These are phyloP conservation scores for Sporothrix mexicana DNA, from an alignment of 2,329 filamentous ascomycete species.

Conservation along the genomic window DNA sequence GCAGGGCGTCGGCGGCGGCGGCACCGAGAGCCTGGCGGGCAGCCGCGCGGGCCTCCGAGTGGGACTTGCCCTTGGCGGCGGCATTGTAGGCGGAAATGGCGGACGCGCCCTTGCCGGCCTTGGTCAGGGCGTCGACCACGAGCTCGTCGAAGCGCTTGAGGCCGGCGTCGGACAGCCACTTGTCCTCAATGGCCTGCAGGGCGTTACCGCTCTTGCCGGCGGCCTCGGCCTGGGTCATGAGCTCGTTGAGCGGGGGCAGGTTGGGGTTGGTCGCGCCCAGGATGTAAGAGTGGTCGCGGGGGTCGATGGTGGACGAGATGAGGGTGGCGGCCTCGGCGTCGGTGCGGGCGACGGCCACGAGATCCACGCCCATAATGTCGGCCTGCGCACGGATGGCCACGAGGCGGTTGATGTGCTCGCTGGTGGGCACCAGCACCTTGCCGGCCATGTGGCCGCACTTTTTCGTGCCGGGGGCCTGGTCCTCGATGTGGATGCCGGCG, in stretches of 20 bases:
- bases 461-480: constrained; percentile 97
- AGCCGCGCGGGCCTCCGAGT: constrained; percentile 78
- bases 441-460: constrained; percentile 99
- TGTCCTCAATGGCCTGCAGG: constrained; percentile 90
- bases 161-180: constrained; percentile 78
- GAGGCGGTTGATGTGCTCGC: constrained; percentile 96
- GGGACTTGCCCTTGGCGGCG: constrained; percentile 81
- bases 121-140: constrained; percentile 69
- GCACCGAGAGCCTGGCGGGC: constrained; percentile 77
- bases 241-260: constrained; percentile 83
- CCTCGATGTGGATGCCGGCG: constrained; percentile 97
- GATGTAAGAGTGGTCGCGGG: constrained; percentile 93
- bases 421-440: constrained; percentile 95
- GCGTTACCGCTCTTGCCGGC: constrained; percentile 79
- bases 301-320: constrained; percentile 95
- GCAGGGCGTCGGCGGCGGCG: constrained; percentile 73
- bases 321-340: constrained; percentile 97
- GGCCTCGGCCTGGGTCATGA: constrained; percentile 86
- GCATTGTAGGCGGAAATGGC: constrained; percentile 69
- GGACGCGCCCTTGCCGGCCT: constrained; percentile 64
- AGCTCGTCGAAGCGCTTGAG: constrained; percentile 92
- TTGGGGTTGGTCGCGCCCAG: constrained; percentile 84
- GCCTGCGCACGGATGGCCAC: constrained; percentile 97
- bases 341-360: constrained; percentile 89
- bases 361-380: constrained; percentile 95